Evolutionary conservation across 2,329 filamentous ascomycete species (phyloP), one percentile per base, ranked within the genome.

Genomic region (Xylariaceae sp.): DNA sequence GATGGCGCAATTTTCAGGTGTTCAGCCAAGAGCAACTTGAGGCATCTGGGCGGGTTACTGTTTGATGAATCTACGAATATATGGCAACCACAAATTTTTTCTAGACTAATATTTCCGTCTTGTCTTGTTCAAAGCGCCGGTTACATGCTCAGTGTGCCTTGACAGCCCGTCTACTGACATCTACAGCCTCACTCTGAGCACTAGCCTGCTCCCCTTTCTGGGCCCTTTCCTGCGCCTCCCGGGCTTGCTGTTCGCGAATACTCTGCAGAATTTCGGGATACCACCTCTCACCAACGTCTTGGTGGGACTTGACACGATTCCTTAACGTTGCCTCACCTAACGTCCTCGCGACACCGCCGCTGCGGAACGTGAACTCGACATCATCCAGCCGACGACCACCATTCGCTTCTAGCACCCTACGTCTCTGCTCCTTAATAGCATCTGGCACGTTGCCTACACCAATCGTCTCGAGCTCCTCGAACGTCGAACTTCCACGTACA

Each of bases 261-360:
- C 79, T 78, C 58, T 73, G 74, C 62, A 87, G 68, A 17, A 87
- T 82, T 39, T 89, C 85, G 3, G 87, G 87, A 70, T 89, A 91
- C 86, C 91, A 96, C 66, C 87, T 79, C 79, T 93, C 89, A 2
- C 90, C 91, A 1, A 96, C 92, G 72, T 96, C 92, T 3, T 88
- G 89, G 76, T 96, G 92, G 64, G 89, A 92, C 81, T 93, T 95
- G 65, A 96, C 82, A 12, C 92, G 78, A 74, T 96, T 96, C 76
- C 90, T 83, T 71, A 96, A 76, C 56, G 91, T 96, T 9, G 91
- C 92, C 78, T 96, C 91, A 4, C 92, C 91, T 7, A 96, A 75
- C 64, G 83, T 87, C 70, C 83, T 86, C 14, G 86, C 83, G 69
- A 80, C 84, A 53, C 85, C 80, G 14, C 90, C 90, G 60, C 82